A percentile compares a stretch with the other conserved stretches of the same genome.
Conservation (phyloP, 345 rosid genomes). For the Raphanus raphanistrum region DNA sequence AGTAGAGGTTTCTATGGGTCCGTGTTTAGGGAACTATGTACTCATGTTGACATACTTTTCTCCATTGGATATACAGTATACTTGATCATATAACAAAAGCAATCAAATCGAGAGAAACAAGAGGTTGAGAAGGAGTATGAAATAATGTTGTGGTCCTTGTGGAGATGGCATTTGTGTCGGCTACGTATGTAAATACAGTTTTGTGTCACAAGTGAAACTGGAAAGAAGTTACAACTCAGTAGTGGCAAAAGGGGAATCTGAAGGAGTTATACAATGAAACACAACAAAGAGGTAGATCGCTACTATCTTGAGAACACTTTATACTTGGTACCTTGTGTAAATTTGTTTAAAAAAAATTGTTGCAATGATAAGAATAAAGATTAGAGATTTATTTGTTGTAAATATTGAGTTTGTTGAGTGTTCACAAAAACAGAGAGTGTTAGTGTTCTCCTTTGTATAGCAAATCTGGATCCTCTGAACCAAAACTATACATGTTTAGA, state of each 20-base stretch:
- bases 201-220: constrained; percentile 20
- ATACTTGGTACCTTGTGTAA: constrained; percentile 5
- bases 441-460: neutral
- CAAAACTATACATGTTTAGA: constrained; percentile 19
- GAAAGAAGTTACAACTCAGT: constrained; percentile 6
- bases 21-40: neutral
- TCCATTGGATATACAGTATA: neutral
- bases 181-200: neutral
- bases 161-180: neutral
- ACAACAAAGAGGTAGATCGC: neutral
- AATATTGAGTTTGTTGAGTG: neutral
- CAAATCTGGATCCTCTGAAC: constrained; percentile 5
- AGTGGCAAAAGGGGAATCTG: neutral
- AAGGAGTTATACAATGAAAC: neutral
- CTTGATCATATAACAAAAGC: neutral
- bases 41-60: neutral
- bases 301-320: neutral
- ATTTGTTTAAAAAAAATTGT: neutral
- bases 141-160: neutral
- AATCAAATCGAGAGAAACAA: neutral
- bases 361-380: neutral
- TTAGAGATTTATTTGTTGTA: neutral
- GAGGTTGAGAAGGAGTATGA: neutral
- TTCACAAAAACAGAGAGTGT: constrained; percentile 6
- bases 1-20: too few species aligned